Conservation (phyloP, 2,329 filamentous ascomycete genomes). For the Xylariaceae sp. region DNA sequence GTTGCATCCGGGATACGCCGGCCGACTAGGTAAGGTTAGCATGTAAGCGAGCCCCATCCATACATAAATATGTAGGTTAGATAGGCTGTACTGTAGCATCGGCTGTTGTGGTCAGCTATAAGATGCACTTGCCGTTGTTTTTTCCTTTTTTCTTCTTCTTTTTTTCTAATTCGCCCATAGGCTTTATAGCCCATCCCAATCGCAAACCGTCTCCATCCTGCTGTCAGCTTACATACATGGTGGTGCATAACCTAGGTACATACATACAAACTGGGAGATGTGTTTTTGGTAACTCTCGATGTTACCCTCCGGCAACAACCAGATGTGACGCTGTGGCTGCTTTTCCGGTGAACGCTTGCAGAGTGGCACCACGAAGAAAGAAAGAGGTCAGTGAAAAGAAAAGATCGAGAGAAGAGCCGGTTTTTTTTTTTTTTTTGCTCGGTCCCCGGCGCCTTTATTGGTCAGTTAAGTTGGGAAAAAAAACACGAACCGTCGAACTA, state of each 20-base stretch:
- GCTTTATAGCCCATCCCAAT: too few species aligned
- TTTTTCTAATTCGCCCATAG: too few species aligned
- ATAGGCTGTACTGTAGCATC: too few species aligned
- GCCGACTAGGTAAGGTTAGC: too few species aligned
- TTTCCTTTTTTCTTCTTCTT: too few species aligned
- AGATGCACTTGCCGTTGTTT: slow-evolving; percentile 12
- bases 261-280: too few species aligned
- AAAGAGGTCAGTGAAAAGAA: slow-evolving; percentile 2
- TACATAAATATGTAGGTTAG: too few species aligned
- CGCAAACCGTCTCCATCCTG: slow-evolving; percentile 10
- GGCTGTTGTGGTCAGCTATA: slow-evolving; percentile 10
- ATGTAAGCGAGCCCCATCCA: slow-evolving; percentile 18
- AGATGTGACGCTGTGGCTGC: slow-evolving; percentile 22
- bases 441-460: slow-evolving; percentile 8
- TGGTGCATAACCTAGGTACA: too few species aligned
- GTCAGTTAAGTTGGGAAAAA: too few species aligned
- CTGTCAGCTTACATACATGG: slow-evolving; percentile 12
- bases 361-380: slow-evolving; percentile 8
- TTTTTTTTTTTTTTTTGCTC: too few species aligned
- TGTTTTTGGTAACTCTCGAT: slow-evolving; percentile 17
- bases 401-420: too few species aligned
- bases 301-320: slow-evolving; percentile 15
- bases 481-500: too few species aligned
- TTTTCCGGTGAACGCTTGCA: slow-evolving; percentile 17
- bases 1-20: slow-evolving; percentile 17